These are phyloP conservation scores for Pichia paraexigua DNA, from an alignment of 805 yeast species.

Conservation along the genomic window DNA sequence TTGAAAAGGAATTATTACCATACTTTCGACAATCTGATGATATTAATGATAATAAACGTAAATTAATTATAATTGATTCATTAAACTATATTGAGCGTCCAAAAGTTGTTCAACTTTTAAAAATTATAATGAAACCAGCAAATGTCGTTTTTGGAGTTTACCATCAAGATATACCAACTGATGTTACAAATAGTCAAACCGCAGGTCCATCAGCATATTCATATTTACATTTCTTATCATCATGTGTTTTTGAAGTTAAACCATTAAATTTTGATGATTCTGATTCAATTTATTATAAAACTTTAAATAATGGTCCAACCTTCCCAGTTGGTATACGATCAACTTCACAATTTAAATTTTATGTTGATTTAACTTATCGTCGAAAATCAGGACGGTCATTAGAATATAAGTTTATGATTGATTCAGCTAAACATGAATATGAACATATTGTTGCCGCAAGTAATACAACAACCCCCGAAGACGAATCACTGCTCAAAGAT, in stretches of 20 bases:
- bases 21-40: neutral
- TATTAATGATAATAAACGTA: conserved; percentile 4
- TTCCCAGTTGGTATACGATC: conserved; percentile 7
- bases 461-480: conserved; percentile 15
- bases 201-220: conserved; percentile 18
- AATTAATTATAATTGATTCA: conserved; percentile 54
- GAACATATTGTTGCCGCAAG: conserved; percentile 20
- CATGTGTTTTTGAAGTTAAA: conserved; percentile 55
- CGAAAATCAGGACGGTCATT: conserved; percentile 81
- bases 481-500: conserved; percentile 49
- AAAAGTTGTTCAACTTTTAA: conserved; percentile 33
- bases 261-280: conserved; percentile 31
- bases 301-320: conserved; percentile 1
- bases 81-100: conserved; percentile 46
- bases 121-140: conserved; percentile 32
- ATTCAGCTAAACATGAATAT: conserved; percentile 37
- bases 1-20: neutral
- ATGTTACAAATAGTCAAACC: conserved; percentile 1
- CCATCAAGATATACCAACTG: conserved; percentile 34
- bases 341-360: conserved; percentile 25
- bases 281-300: conserved; percentile 1
- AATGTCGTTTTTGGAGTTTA: conserved; percentile 39
- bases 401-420: conserved; percentile 44
- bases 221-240: conserved; percentile 58
- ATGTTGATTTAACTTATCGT: conserved; percentile 51